These are phyloP conservation scores for Pichia sp. DNA, from an alignment of 1,139 yeast species.

Conservation along the genomic window DNA sequence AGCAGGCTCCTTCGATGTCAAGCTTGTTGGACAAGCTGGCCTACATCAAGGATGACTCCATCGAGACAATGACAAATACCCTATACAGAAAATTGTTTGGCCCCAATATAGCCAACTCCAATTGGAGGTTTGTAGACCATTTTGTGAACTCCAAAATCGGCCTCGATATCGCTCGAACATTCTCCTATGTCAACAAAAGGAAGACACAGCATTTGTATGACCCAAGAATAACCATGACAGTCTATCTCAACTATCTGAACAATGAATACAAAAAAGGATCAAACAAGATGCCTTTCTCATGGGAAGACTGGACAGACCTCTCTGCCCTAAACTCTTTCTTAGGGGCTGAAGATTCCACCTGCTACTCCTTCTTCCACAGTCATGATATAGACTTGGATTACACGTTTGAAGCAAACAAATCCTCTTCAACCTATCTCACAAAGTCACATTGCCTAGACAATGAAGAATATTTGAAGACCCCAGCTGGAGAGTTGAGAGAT, in stretches of 20 bases:
- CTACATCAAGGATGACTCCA: not conserved
- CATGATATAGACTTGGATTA: slow-evolving; percentile 19
- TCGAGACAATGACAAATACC: not conserved
- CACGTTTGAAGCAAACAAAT: not conserved
- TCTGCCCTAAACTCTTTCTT: slow-evolving; percentile 35
- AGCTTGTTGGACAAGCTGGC: slow-evolving; percentile 1
- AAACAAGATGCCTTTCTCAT: slow-evolving; percentile 42
- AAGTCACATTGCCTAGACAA: slow-evolving; percentile 21
- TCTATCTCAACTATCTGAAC: slow-evolving; percentile 34
- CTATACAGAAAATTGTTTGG: not conserved
- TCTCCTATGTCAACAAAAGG: slow-evolving; percentile 15
- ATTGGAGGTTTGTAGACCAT: slow-evolving; percentile 7
- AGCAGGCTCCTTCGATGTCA: not conserved
- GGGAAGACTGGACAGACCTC: slow-evolving; percentile 56
- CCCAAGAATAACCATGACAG: slow-evolving; percentile 39
- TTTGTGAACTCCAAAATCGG: slow-evolving; percentile 3
- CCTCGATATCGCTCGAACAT: not conserved
- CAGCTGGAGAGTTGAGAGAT: slow-evolving; percentile 6
- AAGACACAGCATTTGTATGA: slow-evolving; percentile 31
- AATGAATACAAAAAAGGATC: slow-evolving; percentile 21
- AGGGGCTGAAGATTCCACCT: not conserved
- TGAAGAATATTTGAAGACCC: slow-evolving; percentile 9
- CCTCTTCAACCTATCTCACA: slow-evolving; percentile 8
- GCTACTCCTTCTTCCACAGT: slow-evolving; percentile 17
- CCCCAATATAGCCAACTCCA: not conserved